Evolutionary conservation across 305 asterid genomes (phyloP).

Genomic region (Ajuga reptans): DNA sequence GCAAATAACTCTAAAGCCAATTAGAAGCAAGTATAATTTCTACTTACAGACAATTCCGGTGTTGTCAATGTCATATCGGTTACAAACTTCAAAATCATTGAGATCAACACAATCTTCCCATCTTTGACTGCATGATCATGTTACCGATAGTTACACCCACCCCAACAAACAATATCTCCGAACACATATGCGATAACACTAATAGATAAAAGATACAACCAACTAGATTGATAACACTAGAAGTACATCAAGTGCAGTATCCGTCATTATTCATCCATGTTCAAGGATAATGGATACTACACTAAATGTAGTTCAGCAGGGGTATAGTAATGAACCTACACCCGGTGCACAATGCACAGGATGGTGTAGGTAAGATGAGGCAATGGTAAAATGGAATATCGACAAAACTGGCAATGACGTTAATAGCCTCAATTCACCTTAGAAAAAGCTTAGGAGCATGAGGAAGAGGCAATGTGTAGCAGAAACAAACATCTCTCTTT

Average conservation of each 20-base stretch:
- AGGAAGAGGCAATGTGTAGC: slow-evolving; percentile 55
- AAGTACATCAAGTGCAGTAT: background rate
- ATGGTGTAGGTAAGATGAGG: too few species aligned
- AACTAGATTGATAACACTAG: background rate
- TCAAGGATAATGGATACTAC: background rate
- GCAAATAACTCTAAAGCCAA: background rate
- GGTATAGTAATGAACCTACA: background rate
- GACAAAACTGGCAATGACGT: background rate
- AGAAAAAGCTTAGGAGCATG: slow-evolving; percentile 48
- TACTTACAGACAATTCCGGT: slow-evolving; percentile 88
- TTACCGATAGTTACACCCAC: slow-evolving; percentile 20
- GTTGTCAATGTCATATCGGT: slow-evolving; percentile 63
- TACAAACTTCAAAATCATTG: slow-evolving; percentile 66
- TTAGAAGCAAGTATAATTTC: background rate
- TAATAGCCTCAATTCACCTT: slow-evolving; percentile 35
- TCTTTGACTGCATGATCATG: slow-evolving; percentile 61
- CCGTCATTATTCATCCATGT: background rate
- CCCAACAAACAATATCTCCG: slow-evolving; percentile 4
- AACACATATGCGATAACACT: background rate
- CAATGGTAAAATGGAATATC: background rate
- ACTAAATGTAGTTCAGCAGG: background rate
- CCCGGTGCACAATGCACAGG: too few species aligned
- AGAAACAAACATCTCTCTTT: slow-evolving; percentile 39
- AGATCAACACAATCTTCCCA: slow-evolving; percentile 59
- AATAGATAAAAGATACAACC: slow-evolving; percentile 6